Conservation (phyloP, 2,329 filamentous ascomycete species). For the Aureobasidium subglaciale region DNA sequence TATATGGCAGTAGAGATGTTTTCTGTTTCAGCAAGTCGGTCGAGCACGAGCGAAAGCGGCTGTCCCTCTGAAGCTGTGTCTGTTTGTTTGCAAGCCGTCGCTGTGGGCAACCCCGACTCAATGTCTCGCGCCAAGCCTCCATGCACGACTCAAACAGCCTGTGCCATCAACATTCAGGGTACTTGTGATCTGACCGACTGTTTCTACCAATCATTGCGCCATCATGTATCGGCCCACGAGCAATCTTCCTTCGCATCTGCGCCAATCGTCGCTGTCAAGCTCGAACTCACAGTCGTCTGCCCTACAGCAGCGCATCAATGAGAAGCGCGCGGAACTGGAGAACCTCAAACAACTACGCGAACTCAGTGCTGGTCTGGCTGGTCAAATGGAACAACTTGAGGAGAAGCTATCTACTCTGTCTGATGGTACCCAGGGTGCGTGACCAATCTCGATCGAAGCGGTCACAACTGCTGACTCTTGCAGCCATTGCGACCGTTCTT, state of each 20-base stretch:
- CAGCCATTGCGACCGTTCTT: slow-evolving; percentile 76
- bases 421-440: slow-evolving; percentile 69
- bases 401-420: slow-evolving; percentile 70
- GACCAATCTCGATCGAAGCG: background rate
- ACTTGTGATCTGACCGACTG: background rate
- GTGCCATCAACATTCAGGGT: background rate
- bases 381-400: slow-evolving; percentile 76
- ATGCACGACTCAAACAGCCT: background rate
- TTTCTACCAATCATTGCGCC: background rate
- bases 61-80: background rate
- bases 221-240: slow-evolving; percentile 36
- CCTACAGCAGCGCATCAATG: slow-evolving; percentile 67
- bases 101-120: background rate
- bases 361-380: slow-evolving; percentile 68
- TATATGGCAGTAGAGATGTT: background rate
- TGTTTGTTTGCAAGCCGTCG: slow-evolving; percentile 5
- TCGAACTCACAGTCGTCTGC: slow-evolving; percentile 58
- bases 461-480: background rate
- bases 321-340: slow-evolving; percentile 79
- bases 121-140: background rate
- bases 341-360: slow-evolving; percentile 71
- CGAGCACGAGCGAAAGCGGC: background rate
- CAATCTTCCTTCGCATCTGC: slow-evolving; percentile 56
- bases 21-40: background rate
- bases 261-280: slow-evolving; percentile 48